Evolutionary conservation across 116 monocot genomes (phyloP).

Genomic region (Posidonia oceanica): DNA sequence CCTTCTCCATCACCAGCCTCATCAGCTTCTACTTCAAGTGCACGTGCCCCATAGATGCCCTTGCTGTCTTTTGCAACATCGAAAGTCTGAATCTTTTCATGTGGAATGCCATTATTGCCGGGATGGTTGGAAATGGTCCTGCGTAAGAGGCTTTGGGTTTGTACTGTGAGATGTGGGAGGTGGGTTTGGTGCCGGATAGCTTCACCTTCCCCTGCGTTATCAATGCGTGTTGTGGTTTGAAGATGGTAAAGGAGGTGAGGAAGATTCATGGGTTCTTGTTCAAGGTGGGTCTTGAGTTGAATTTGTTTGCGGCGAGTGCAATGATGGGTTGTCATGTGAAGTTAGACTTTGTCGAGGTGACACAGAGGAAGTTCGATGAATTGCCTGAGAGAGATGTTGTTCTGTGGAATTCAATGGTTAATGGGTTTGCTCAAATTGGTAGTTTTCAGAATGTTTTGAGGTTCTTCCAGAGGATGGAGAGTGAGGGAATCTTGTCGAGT

Average conservation of each 20-base stretch:
- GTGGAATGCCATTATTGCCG: conserved; percentile 26
- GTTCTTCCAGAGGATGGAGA: conserved; percentile 1
- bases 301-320: conserved; percentile 34
- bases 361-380: conserved; percentile 24
- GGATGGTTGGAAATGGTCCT: conserved; percentile 21
- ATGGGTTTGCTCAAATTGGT: conserved; percentile 33
- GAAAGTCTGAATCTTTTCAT: conserved; percentile 18
- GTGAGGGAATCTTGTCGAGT: conserved; percentile 20
- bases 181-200: conserved; percentile 19
- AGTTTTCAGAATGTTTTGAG: conserved; percentile 15
- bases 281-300: conserved; percentile 1
- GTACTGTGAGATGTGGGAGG: conserved; percentile 14
- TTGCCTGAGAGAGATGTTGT: not conserved
- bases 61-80: conserved; percentile 17
- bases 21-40: not conserved
- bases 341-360: conserved; percentile 13
- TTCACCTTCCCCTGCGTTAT: conserved; percentile 37
- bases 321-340: conserved; percentile 19
- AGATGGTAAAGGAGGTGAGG: not conserved
- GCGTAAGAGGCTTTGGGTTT: conserved; percentile 16
- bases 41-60: conserved; percentile 19
- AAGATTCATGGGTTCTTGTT: conserved; percentile 14
- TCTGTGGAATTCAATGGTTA: conserved; percentile 4
- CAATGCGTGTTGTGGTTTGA: conserved; percentile 28
- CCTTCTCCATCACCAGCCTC: not conserved